Conservation (phyloP, 768 basidiomycete genomes). For the Cyclocybe aegerita region DNA sequence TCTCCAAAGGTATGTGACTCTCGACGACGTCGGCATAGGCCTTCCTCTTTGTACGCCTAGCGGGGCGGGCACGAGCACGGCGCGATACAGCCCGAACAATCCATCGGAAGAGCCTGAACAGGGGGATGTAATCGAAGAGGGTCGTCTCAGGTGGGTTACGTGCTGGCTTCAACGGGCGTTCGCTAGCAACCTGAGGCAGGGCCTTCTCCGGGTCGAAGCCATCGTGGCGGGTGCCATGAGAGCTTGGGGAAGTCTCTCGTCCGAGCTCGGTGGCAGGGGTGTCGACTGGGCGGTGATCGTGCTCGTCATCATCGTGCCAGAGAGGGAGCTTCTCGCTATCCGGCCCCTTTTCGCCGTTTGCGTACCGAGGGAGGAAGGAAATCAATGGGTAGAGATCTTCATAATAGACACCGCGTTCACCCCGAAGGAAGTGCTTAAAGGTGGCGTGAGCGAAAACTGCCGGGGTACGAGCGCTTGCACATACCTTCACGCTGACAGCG, state of each 20-base stretch:
- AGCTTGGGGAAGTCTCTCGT: conserved; percentile 6
- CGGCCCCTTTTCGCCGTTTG: conserved; percentile 26
- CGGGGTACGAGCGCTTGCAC: neutral
- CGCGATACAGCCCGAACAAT: conserved; percentile 14
- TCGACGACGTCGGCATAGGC: conserved; percentile 36
- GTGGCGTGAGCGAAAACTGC: neutral
- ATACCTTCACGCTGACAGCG: conserved; percentile 65
- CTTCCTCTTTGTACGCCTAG: conserved; percentile 16
- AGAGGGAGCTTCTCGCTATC: conserved; percentile 52
- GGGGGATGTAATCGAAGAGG: conserved; percentile 55
- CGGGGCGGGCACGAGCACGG: conserved; percentile 8
- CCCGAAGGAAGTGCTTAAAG: conserved; percentile 59
- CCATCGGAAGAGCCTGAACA: conserved; percentile 50
- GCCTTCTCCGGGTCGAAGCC: conserved; percentile 36
- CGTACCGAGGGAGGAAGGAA: conserved; percentile 64
- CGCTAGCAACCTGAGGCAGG: conserved; percentile 25
- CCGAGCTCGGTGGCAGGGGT: conserved; percentile 17
- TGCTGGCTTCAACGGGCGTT: conserved; percentile 44
- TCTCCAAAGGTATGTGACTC: conserved; percentile 65
- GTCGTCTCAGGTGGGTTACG: conserved; percentile 55
- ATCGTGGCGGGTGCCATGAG: conserved; percentile 2
- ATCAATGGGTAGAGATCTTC: conserved; percentile 75
- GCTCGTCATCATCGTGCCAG: conserved; percentile 48
- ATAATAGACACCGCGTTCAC: conserved; percentile 70
- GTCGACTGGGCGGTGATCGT: conserved; percentile 5